phyloP scores from a whole-genome alignment of 306 rosid species.

The Quercus berberidifolia region DNA sequence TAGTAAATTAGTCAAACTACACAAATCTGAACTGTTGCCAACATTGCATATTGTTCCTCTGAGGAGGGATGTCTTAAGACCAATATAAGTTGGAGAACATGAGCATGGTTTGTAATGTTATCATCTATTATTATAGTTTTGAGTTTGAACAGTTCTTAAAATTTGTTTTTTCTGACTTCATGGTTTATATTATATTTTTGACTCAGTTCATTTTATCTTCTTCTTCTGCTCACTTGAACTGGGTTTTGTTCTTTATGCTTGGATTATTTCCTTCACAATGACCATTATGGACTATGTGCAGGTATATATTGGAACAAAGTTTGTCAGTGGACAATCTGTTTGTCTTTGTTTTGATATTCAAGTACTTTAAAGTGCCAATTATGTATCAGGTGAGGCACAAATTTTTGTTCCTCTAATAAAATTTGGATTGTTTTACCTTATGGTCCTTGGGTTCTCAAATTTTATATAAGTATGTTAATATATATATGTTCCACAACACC shows the following conservation, averaged over 20 bases:
- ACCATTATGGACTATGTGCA: slow-evolving; percentile 25
- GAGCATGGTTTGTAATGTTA: neutral
- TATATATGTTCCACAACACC: too few relatives aligned
- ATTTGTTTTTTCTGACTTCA: neutral
- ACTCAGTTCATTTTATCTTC: neutral
- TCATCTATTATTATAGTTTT: neutral
- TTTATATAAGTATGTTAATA: neutral
- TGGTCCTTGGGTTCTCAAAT: slow-evolving; percentile 12
- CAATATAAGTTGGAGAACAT: neutral
- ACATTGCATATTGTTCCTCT: neutral
- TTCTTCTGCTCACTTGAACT: slow-evolving; percentile 13
- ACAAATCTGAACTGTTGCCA: neutral
- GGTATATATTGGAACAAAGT: slow-evolving; percentile 94
- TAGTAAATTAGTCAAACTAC: slow-evolving; percentile 16
- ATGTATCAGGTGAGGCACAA: slow-evolving; percentile 65
- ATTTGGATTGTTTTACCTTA: slow-evolving; percentile 5
- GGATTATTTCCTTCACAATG: neutral
- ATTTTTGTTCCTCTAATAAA: slow-evolving; percentile 11
- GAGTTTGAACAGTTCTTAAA: neutral
- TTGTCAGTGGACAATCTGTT: slow-evolving; percentile 92
- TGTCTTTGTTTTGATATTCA: slow-evolving; percentile 88
- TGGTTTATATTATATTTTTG: slow-evolving; percentile 5
- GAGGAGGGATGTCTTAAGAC: neutral
- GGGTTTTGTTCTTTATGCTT: neutral
- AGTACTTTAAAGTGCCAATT: slow-evolving; percentile 84